These are phyloP conservation scores for Xerocomus brunneocitrinus DNA, from an alignment of 768 basidiomycete genomes.

Conservation along the genomic window DNA sequence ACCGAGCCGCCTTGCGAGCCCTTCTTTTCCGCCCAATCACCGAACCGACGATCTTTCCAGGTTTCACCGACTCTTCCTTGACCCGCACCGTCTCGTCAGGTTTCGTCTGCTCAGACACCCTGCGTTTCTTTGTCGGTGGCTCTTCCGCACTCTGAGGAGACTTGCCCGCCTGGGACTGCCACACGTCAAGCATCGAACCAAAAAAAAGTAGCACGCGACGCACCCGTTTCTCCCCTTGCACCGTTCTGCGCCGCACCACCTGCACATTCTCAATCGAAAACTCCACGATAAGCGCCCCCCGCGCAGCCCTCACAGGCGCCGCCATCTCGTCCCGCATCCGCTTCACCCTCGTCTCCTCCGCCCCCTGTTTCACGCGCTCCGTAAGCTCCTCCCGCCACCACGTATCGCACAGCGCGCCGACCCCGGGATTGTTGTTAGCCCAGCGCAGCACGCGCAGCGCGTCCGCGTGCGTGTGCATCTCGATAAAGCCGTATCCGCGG, in stretches of 20 bases:
- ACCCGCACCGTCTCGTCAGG: constrained; percentile 20
- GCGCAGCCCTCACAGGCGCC: constrained; percentile 34
- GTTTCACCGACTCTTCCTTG: constrained; percentile 19
- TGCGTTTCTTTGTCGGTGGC: constrained; percentile 39
- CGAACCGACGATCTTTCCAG: constrained; percentile 51
- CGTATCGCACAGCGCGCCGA: constrained; percentile 57
- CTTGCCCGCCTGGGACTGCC: constrained; percentile 6
- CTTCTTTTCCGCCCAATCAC: constrained; percentile 81
- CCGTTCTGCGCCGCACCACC: constrained; percentile 73
- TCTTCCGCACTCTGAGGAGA: constrained; percentile 25
- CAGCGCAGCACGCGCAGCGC: constrained; percentile 88
- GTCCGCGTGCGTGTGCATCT: constrained; percentile 83
- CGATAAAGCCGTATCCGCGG: constrained; percentile 94
- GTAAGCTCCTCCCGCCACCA: constrained; percentile 85
- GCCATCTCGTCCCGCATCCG: constrained; percentile 55
- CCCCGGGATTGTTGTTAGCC: constrained; percentile 84
- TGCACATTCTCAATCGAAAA: constrained; percentile 95
- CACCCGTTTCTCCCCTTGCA: constrained; percentile 39
- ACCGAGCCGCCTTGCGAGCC: constrained; percentile 43
- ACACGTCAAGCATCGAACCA: not conserved
- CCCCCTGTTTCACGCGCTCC: constrained; percentile 55
- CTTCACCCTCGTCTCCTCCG: constrained; percentile 50
- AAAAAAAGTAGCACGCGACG: not conserved
- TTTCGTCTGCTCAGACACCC: constrained; percentile 24
- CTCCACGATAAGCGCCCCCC: constrained; percentile 75